Conservation (phyloP, 495 filamentous ascomycete species). For the Xylaria intraflava region DNA sequence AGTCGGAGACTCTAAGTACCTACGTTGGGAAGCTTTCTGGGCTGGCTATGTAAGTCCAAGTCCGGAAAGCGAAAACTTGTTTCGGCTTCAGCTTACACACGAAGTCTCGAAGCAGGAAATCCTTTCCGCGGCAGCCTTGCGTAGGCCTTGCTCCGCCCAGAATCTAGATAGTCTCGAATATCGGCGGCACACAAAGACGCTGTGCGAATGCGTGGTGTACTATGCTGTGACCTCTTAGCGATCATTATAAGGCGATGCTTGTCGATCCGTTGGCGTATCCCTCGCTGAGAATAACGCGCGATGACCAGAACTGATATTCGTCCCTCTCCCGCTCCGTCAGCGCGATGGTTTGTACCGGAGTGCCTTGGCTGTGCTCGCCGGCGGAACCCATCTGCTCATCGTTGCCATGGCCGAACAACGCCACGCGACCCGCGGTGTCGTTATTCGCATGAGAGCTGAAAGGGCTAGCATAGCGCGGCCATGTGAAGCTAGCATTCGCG, state of each 20-base stretch:
- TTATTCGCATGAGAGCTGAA: constrained; percentile 18
- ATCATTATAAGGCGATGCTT: not conserved
- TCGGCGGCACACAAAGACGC: too few relatives aligned
- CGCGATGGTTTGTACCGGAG: constrained; percentile 35
- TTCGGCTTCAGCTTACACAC: too few relatives aligned
- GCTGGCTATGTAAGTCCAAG: too few relatives aligned
- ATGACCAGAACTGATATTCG: constrained; percentile 56
- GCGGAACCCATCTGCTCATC: constrained; percentile 42
- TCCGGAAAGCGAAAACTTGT: too few relatives aligned
- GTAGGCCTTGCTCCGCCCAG: too few relatives aligned
- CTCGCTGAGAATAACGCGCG: constrained; percentile 34
- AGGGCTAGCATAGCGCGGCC: constrained; percentile 28
- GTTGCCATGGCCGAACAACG: constrained; percentile 58
- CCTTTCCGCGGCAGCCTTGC: too few relatives aligned
- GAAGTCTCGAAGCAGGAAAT: too few relatives aligned
- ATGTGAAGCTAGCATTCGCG: constrained; percentile 2
- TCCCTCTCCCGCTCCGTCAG: constrained; percentile 39
- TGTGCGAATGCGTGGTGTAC: too few relatives aligned
- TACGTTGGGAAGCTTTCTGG: too few relatives aligned
- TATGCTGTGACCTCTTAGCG: not conserved
- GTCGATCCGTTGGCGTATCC: constrained; percentile 31
- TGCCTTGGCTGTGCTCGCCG: constrained; percentile 34
- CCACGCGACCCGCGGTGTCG: constrained; percentile 27
- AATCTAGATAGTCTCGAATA: too few relatives aligned
- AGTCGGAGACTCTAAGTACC: too few relatives aligned